These are phyloP conservation scores for Candolleomyces efflorescens DNA, from an alignment of 768 basidiomycete species.

Conservation along the genomic window DNA sequence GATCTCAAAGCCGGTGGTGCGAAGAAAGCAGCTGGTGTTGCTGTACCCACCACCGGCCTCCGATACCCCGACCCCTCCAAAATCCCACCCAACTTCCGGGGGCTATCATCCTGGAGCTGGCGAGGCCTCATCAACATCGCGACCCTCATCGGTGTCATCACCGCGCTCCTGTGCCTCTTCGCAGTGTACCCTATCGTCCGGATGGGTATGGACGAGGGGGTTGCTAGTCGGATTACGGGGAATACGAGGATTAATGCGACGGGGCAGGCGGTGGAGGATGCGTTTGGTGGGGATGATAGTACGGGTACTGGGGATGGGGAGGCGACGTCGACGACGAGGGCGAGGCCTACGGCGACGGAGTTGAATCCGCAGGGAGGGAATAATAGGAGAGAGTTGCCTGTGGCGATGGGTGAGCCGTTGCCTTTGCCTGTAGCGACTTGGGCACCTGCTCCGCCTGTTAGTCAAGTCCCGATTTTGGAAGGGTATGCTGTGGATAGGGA, in stretches of 20 bases:
- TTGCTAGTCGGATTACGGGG: conserved; percentile 41
- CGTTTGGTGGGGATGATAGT: background rate
- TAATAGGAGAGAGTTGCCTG: background rate
- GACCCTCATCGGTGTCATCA: conserved; percentile 55
- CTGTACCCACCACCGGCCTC: no score
- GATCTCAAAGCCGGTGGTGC: background rate
- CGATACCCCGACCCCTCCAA: background rate
- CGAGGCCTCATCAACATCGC: conserved; percentile 52
- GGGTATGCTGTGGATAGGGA: no score
- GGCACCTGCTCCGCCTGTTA: no score
- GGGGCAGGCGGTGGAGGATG: conserved; percentile 46
- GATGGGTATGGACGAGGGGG: conserved; percentile 34
- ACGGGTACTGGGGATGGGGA: no score
- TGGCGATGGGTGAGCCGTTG: no score
- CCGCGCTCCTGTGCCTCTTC: conserved; percentile 62
- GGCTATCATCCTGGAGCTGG: conserved; percentile 20
- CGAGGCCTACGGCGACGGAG: background rate
- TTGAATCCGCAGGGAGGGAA: background rate
- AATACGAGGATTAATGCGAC: conserved; percentile 62
- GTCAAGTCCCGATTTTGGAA: no score
- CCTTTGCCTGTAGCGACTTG: no score
- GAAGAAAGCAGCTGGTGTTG: background rate
- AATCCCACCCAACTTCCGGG: background rate
- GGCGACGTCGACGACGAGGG: background rate
- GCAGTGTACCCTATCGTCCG: conserved; percentile 68